phyloP scores from a whole-genome alignment of 1,284 basidiomycete genomes.

The Austroboletus niveus region DNA sequence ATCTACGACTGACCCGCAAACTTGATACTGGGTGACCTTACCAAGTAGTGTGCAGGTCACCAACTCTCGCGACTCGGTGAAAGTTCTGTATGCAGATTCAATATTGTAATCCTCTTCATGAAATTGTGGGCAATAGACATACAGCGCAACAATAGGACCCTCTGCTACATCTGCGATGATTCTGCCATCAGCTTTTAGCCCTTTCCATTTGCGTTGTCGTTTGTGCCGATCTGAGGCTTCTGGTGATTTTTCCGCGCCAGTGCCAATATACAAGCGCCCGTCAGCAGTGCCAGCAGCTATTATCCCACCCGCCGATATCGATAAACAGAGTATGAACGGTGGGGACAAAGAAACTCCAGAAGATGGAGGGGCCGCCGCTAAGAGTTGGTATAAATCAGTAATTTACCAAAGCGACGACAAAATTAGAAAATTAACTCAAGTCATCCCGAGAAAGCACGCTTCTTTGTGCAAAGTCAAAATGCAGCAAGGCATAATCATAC shows the following conservation, averaged over 20 bases:
- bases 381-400: constrained; percentile 4
- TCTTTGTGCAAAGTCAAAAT: constrained; percentile 63
- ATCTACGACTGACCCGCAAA: constrained; percentile 34
- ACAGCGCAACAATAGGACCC: constrained; percentile 71
- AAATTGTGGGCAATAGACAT: constrained; percentile 22
- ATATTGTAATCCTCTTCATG: constrained; percentile 3
- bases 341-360: constrained; percentile 61
- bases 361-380: constrained; percentile 41
- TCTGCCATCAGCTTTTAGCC: constrained; percentile 51
- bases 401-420: not conserved
- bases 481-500: constrained; percentile 66
- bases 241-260: constrained; percentile 57
- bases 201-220: constrained; percentile 68
- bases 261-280: constrained; percentile 66
- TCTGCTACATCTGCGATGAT: constrained; percentile 53
- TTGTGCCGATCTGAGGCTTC: constrained; percentile 43
- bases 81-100: constrained; percentile 40
- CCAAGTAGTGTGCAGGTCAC: constrained; percentile 62
- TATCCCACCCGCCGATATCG: constrained; percentile 54
- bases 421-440: constrained; percentile 45
- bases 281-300: constrained; percentile 74
- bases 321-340: constrained; percentile 64
- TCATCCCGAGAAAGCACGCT: constrained; percentile 56
- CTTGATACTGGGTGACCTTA: constrained; percentile 44
- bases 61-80: constrained; percentile 45